phyloP scores from a whole-genome alignment of 1,139 yeast species.

The Yamadazyma sp. region DNA sequence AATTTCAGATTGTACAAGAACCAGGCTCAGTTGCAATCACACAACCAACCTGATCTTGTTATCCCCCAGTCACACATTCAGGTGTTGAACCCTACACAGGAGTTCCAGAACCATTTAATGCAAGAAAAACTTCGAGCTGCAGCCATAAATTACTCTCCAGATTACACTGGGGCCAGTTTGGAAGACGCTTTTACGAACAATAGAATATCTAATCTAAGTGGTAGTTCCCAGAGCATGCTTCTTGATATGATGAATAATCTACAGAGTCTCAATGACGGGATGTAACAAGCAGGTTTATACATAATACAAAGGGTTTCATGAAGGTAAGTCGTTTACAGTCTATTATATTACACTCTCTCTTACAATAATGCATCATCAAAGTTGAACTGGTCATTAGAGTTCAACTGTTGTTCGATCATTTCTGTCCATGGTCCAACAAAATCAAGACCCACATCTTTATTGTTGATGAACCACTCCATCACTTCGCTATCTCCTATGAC shows the following conservation, averaged over 20 bases:
- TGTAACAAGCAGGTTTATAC: no score
- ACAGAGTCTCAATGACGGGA: constrained; percentile 14
- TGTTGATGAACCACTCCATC: constrained; percentile 71
- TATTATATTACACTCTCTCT: neutral
- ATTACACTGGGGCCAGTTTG: neutral
- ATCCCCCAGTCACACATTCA: constrained; percentile 3
- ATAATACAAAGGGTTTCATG: no score
- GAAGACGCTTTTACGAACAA: constrained; percentile 14
- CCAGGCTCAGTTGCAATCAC: neutral
- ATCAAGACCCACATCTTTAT: constrained; percentile 69
- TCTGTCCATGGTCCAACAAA: constrained; percentile 91
- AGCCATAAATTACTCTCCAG: constrained; percentile 1
- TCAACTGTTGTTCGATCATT: constrained; percentile 67
- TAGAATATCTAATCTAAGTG: constrained; percentile 15
- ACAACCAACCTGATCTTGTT: neutral
- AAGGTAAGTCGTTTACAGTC: no score
- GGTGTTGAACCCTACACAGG: constrained; percentile 8
- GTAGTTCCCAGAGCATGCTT: constrained; percentile 16
- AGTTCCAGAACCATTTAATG: constrained; percentile 4
- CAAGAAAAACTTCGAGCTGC: constrained; percentile 1
- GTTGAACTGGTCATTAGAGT: constrained; percentile 34
- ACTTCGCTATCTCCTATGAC: constrained; percentile 53
- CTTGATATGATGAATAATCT: constrained; percentile 22
- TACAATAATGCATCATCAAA: constrained; percentile 23
- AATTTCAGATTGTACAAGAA: constrained; percentile 9